Evolutionary conservation across 805 yeast species (phyloP), one percentile per base, ranked within the genome.

Genomic region (Clavispora santaluciae): DNA sequence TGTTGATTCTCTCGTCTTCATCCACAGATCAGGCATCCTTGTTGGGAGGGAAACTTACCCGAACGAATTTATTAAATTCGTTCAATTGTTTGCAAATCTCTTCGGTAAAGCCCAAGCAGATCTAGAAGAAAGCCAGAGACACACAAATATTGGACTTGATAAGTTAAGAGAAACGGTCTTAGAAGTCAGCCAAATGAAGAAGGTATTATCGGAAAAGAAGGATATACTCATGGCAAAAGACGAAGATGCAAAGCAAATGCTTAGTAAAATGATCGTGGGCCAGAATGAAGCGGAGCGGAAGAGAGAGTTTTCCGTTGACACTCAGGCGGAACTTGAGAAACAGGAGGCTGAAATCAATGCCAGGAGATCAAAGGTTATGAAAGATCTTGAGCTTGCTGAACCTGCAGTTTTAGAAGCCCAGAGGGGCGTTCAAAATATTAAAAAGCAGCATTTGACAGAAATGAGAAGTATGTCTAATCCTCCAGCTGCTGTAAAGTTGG

Each of bases 261-360:
- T 91, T 30, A 78, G 81, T 52, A 77, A 68, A 40, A 87, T 91
- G 86, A 72, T 91, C 11, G 62, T 72, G 1, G 95, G 88, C 33
- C 98, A 91, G 56, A 88, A 86, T 55, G 95, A 88, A 51, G 91
- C 97, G 0, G 98, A 91, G 57, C 70, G 96, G 48, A 88, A 84
- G 50, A 84, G 85, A 43, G 95, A 86, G 44, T 89, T 93, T 6
- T 86, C 96, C 0, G 64, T 84, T 3, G 84, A 79, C 36, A 83
- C 91, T 9, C 86, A 84, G 51, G 73, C 71, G 13, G 81, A 87
- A 5, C 66, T 91, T 23, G 79, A 73, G 22, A 70, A 68, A 26
- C 95, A 87, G 50, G 91, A 87, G 39, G 54, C 56, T 2, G 78
- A 76, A 39, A 76, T 91, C 5, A 66, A 68, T 4, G 63, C 60